These are phyloP conservation scores for Aureobasidium sp. DNA, from an alignment of 2,329 filamentous ascomycete species.

Conservation along the genomic window DNA sequence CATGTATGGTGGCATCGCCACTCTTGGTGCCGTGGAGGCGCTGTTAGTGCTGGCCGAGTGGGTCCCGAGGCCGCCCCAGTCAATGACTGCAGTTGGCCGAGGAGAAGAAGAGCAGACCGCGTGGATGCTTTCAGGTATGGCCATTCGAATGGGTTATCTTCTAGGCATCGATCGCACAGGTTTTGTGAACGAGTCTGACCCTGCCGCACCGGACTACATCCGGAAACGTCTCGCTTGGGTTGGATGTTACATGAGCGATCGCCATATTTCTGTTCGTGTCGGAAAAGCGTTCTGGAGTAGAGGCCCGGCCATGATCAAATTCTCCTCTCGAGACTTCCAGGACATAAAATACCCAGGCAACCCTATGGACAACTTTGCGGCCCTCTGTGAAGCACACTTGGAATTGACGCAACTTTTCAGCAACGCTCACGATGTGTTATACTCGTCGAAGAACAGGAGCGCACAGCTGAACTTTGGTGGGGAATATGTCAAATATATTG, in stretches of 20 bases:
- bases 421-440: constrained; percentile 30
- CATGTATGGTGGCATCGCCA: constrained; percentile 26
- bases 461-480: constrained; percentile 29
- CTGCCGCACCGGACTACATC: constrained; percentile 25
- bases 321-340: constrained; percentile 28
- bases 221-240: constrained; percentile 29
- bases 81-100: constrained; percentile 24
- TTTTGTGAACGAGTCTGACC: constrained; percentile 26
- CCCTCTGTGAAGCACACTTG: constrained; percentile 29
- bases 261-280: constrained; percentile 29
- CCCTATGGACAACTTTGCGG: constrained; percentile 27
- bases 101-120: constrained; percentile 30
- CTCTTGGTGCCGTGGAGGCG: constrained; percentile 29
- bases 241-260: constrained; percentile 29
- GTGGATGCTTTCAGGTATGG: constrained; percentile 30
- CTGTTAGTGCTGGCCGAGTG: constrained; percentile 30
- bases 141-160: constrained; percentile 29
- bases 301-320: constrained; percentile 28
- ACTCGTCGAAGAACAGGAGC: constrained; percentile 28
- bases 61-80: constrained; percentile 26
- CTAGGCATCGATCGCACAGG: constrained; percentile 29
- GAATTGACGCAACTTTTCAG: constrained; percentile 30
- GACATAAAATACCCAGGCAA: constrained; percentile 24
- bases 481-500: constrained; percentile 31
- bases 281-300: constrained; percentile 31